Conservation (phyloP, 306 rosid species). For the Bauhinia variegata region DNA sequence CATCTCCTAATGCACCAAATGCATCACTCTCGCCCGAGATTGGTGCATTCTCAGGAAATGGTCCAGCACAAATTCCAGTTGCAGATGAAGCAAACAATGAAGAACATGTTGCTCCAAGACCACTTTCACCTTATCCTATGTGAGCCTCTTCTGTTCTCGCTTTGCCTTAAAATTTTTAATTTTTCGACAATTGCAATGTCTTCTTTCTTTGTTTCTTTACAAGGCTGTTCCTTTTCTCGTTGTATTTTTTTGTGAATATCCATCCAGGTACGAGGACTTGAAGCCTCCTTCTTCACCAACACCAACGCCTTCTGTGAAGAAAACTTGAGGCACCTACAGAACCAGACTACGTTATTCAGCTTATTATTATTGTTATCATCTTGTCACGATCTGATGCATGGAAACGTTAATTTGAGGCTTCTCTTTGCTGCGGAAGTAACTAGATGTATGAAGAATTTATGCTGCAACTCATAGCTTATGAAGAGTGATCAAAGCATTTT, state of each 20-base stretch:
- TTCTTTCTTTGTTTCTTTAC: neutral
- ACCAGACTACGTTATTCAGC: constrained; percentile 42
- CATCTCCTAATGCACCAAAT: constrained; percentile 68
- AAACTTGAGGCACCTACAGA: too few relatives aligned
- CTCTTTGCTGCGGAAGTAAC: too few relatives aligned
- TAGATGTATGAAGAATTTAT: too few relatives aligned
- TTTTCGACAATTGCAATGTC: neutral
- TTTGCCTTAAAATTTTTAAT: constrained; percentile 1
- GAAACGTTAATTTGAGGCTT: too few relatives aligned
- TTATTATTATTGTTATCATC: too few relatives aligned
- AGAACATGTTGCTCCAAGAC: constrained; percentile 43
- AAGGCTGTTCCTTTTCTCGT: neutral
- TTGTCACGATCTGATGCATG: too few relatives aligned
- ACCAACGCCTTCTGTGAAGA: constrained; percentile 63
- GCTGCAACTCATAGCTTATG: too few relatives aligned
- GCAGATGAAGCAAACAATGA: constrained; percentile 40
- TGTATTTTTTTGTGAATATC: constrained; percentile 27
- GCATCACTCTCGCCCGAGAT: constrained; percentile 37
- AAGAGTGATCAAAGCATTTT: too few relatives aligned
- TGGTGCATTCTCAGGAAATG: constrained; percentile 35
- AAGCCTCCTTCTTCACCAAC: constrained; percentile 90
- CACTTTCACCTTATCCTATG: constrained; percentile 75
- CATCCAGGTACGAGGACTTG: constrained; percentile 85
- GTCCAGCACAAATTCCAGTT: constrained; percentile 44
- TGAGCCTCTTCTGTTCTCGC: constrained; percentile 47